Evolutionary conservation across 345 rosid species (phyloP), one percentile per base, ranked within the genome.

Genomic region (Salix brachista): DNA sequence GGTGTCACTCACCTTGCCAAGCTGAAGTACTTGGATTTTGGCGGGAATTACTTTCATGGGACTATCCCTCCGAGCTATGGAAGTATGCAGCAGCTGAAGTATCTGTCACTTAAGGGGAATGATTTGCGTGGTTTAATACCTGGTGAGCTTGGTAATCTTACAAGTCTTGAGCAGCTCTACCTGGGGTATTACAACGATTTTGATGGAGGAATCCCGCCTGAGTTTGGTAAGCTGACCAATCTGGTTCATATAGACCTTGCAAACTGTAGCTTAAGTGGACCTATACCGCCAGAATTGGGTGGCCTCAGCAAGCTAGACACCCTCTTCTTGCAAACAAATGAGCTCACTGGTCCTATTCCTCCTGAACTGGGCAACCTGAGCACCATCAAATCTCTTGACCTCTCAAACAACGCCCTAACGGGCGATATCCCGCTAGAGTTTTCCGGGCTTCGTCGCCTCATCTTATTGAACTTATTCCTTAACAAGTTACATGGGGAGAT

Each of bases 11-110:
- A 70, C 17, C 78, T 89, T 68, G 56, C 75, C 65, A 84, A 81
- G 37, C 85, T 89, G 64, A 85, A 67, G 79, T 75, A 83, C 79
- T 72, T 91, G 83, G 90, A 88, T 81, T 87, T 91, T 42, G 92
- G 90, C 32, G 95, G 95, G 74, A 91, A 91, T 50, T 91, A 77
- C 83, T 88, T 91, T 79, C 18, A 75, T 5, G 95, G 93, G 6
- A 67, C 69, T 25, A 84, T 91, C 48, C 95, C 95, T 6, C 54
- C 65, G 9, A 81, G 82, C 46, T 89, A 83, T 34, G 93, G 93
- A 64, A 44, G 65, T 16, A 61, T 88, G 23, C 56, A 26, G 18
- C 80, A 75, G 32, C 77, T 91, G 70, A 80, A 80, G 83, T 87
- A 87, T 76, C 87, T 91, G 70, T 86, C 89, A 10, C 80, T 89